These are phyloP conservation scores for Buxus sempervirens DNA, from an alignment of 164 flowering plant genomes.

Conservation along the genomic window DNA sequence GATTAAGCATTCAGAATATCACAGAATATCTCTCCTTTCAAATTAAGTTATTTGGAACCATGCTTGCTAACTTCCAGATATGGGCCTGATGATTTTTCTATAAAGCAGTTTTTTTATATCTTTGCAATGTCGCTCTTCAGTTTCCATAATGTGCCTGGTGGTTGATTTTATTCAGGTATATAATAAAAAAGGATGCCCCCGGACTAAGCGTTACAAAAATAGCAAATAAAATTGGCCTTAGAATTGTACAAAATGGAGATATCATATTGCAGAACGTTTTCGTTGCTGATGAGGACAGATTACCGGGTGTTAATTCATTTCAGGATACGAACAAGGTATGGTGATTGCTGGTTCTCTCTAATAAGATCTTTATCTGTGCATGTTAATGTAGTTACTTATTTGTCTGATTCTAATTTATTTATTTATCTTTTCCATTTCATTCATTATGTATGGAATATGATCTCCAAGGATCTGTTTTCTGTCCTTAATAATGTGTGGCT, in stretches of 20 bases:
- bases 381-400: no score
- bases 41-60: not conserved
- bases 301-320: slow-evolving; percentile 87
- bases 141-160: not conserved
- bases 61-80: not conserved
- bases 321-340: slow-evolving; percentile 88
- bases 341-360: not conserved
- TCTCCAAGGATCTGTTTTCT: no score
- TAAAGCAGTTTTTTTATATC: not conserved
- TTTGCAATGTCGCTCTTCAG: not conserved
- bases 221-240: slow-evolving; percentile 84
- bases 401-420: no score
- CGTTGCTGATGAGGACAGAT: slow-evolving; percentile 86
- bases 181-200: slow-evolving; percentile 71
- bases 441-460: no score
- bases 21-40: not conserved
- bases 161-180: slow-evolving; percentile 46
- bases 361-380: not conserved
- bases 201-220: slow-evolving; percentile 87
- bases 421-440: no score
- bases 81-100: not conserved
- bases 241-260: slow-evolving; percentile 98
- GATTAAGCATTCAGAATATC: not conserved
- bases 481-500: no score
- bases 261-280: slow-evolving; percentile 68